A percentile compares a stretch with the other conserved stretches of the same genome.
Evolutionary conservation across 495 filamentous ascomycete species (phyloP).

Genomic region (Geopyxis carbonaria): DNA sequence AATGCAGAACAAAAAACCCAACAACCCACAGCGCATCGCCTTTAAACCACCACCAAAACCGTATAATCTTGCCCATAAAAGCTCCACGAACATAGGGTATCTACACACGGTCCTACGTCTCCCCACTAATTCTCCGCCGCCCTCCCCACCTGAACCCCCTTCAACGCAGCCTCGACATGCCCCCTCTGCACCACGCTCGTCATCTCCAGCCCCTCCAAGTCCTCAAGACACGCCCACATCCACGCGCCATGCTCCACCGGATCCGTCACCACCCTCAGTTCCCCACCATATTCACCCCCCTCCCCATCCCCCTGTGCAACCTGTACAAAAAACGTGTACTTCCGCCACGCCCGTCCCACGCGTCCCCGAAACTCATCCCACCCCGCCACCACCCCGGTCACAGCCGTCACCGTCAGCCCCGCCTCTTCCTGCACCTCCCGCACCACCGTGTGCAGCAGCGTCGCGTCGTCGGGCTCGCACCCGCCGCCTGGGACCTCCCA

Average conservation of each 20-base stretch:
- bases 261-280: slow-evolving; percentile 27
- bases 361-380: slow-evolving; percentile 19
- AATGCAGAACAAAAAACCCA: too few species aligned
- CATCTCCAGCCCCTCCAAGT: slow-evolving; percentile 18
- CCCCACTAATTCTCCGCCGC: too few species aligned
- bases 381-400: slow-evolving; percentile 31
- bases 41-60: too few species aligned
- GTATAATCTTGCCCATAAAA: too few species aligned
- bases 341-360: slow-evolving; percentile 20
- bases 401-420: slow-evolving; percentile 32
- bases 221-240: slow-evolving; percentile 32
- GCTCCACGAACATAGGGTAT: too few species aligned
- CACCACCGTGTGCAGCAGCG: slow-evolving; percentile 36
- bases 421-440: slow-evolving; percentile 45
- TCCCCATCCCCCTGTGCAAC: slow-evolving; percentile 16
- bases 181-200: slow-evolving; percentile 2
- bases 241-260: slow-evolving; percentile 32
- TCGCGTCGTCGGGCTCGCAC: slow-evolving; percentile 32
- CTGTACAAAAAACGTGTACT: slow-evolving; percentile 27
- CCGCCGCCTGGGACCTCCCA: slow-evolving; percentile 47
- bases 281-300: too few species aligned
- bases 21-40: too few species aligned
- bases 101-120: too few species aligned
- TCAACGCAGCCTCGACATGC: slow-evolving; percentile 7
- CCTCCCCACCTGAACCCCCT: too few species aligned